Base-by-base conservation (phyloP, 2,329 filamentous ascomycete genomes). In the Drechslerella dactyloides region DNA sequence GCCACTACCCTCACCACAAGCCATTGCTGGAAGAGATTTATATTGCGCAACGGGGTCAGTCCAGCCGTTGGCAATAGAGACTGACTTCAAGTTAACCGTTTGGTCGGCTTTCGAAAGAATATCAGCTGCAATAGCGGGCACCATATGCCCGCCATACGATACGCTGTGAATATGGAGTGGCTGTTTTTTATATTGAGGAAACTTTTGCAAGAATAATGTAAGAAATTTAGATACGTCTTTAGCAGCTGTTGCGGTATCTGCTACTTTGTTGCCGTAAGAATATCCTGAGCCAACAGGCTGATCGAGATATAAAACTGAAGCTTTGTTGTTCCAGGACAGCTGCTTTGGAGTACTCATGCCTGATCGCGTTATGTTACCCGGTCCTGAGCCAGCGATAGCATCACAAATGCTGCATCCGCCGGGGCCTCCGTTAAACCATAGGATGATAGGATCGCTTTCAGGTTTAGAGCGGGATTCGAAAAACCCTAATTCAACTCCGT, bases 271-370 rank as follows among this genome's bases (percentile, higher is more conserved):
- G 6, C 21, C 21, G 51, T 30, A 33, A 2, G 51, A 53, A 33
- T 53, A 53, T 5, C 51, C 51, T 27, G 51, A 19, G 23, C 27
- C 27, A 10, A 17, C n/a, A 7, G 51, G 51, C 24, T 23, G 21
- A 53, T 53, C 51, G 7, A 53, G 21, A 30, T 24, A 53, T 10
- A 53, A 17, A 6, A 53, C 27, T 6, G 51, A 53, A 6, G 51
- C 51, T 23, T 53, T 53, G 13, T 53, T 53, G 51, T 53, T 53
- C 51, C 51, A 53, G 2, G 51, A 53, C 5, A 27, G n/a, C 51
- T 7, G n/a, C 21, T 53, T 30, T 7, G 51, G 21, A 8, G 27
- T 7, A 7, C 21, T 8, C 7, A 10, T 5, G 21, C 51, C 51
- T 7, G 21, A 15, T 23, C 11, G 13, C 21, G 21, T 33, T 4